phyloP scores from a whole-genome alignment of 2,329 filamentous ascomycete species.

The Neocucurbitaria cava region DNA sequence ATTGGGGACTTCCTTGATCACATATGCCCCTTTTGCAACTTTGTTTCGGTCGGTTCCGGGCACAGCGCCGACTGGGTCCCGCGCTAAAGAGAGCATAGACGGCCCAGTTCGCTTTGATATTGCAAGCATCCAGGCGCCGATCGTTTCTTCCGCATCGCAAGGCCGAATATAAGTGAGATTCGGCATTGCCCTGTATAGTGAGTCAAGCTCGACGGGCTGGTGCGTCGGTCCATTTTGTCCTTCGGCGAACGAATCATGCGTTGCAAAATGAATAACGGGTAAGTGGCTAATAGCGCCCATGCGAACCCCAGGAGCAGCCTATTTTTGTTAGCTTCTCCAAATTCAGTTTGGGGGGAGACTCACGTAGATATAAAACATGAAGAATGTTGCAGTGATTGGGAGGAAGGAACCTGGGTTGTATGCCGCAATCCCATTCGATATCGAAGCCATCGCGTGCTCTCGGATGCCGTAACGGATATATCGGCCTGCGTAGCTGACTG shows the following conservation, averaged over 20 bases:
- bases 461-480: constrained; percentile 55
- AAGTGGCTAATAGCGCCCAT: constrained; percentile 66
- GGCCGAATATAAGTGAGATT: constrained; percentile 68
- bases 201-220: constrained; percentile 65
- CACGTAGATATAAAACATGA: constrained; percentile 68
- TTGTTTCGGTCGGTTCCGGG: constrained; percentile 43
- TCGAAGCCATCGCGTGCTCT: constrained; percentile 47
- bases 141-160: constrained; percentile 63
- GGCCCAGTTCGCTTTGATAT: constrained; percentile 47
- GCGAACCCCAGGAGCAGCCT: constrained; percentile 62
- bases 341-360: too few species aligned
- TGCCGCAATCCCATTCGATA: constrained; percentile 64
- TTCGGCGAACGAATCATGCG: constrained; percentile 63
- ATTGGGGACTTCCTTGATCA: constrained; percentile 48
- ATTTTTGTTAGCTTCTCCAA: too few species aligned
- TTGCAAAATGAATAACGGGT: constrained; percentile 66
- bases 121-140: constrained; percentile 61
- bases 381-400: constrained; percentile 64
- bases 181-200: constrained; percentile 68
- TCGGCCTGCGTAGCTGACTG: constrained; percentile 62
- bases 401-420: constrained; percentile 55
- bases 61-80: constrained; percentile 49
- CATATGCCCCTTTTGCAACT: constrained; percentile 56
- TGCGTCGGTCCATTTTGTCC: constrained; percentile 68
- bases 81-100: constrained; percentile 57